These are phyloP conservation scores for Fusarium algeriense DNA, from an alignment of 2,329 filamentous ascomycete genomes.

Conservation along the genomic window DNA sequence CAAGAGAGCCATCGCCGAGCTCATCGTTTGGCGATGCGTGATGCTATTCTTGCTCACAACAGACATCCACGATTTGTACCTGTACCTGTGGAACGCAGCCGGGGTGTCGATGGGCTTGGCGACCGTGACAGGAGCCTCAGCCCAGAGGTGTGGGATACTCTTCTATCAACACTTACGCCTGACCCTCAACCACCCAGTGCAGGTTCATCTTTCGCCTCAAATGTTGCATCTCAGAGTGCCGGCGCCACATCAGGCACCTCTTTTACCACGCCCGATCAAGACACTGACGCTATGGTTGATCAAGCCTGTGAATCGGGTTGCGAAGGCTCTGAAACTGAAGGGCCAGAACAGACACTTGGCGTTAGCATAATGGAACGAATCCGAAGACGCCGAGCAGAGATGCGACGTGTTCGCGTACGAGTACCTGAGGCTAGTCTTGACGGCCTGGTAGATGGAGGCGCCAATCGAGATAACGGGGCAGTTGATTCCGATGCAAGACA, in stretches of 20 bases:
- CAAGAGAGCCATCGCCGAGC: constrained; percentile 4
- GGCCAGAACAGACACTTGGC: constrained; percentile 58
- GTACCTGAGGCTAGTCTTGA: constrained; percentile 37
- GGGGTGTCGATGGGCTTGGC: constrained; percentile 77
- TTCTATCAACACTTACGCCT: constrained; percentile 82
- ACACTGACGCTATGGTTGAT: constrained; percentile 54
- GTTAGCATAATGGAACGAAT: constrained; percentile 12
- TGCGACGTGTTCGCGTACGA: constrained; percentile 32
- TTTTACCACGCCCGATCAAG: constrained; percentile 49
- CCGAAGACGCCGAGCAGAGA: constrained; percentile 33
- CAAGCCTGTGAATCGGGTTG: constrained; percentile 64
- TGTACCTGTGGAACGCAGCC: constrained; percentile 13
- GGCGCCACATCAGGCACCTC: constrained; percentile 60
- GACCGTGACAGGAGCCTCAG: constrained; percentile 88
- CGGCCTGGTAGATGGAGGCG: constrained; percentile 15
- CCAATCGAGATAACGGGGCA: constrained; percentile 14
- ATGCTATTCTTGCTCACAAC: background rate
- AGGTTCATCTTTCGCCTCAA: constrained; percentile 84
- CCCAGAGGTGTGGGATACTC: constrained; percentile 83
- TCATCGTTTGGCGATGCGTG: background rate
- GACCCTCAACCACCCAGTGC: constrained; percentile 84
- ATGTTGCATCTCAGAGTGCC: constrained; percentile 57
- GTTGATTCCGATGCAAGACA: constrained; percentile 25
- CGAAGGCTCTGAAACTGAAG: constrained; percentile 68
- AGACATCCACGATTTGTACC: constrained; percentile 11